Evolutionary conservation across 1,284 basidiomycete genomes (phyloP).

Genomic region (Thelephora terrestris): DNA sequence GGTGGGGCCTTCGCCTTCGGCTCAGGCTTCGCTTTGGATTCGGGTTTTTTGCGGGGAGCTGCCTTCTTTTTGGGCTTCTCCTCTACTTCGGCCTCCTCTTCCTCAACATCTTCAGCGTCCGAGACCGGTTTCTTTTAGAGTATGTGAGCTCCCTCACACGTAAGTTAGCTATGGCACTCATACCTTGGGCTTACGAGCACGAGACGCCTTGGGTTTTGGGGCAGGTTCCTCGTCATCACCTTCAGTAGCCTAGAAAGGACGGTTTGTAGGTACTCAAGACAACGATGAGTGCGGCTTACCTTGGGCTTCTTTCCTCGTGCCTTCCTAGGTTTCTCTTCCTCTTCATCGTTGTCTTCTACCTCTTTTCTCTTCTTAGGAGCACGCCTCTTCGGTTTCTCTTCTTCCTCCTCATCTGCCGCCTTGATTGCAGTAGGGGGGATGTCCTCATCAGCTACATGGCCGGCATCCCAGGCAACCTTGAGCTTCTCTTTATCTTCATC

Average conservation of each 20-base stretch:
- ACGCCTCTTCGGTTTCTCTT: conserved; percentile 13
- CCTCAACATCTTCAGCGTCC: conserved; percentile 14
- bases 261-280: conserved; percentile 4
- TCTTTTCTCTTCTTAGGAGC: conserved; percentile 26
- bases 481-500: conserved; percentile 60
- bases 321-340: conserved; percentile 28
- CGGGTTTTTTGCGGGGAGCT: conserved; percentile 21
- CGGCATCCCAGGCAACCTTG: conserved; percentile 59
- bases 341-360: conserved; percentile 22
- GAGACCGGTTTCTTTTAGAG: conserved; percentile 13
- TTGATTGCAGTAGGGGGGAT: conserved; percentile 65
- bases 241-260: conserved; percentile 26
- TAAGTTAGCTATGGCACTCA: not conserved
- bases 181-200: conserved; percentile 1
- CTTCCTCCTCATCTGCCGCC: conserved; percentile 18
- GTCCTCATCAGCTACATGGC: conserved; percentile 69
- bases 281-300: conserved; percentile 14
- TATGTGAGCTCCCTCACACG: too few relatives aligned
- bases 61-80: conserved; percentile 25
- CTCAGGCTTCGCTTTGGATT: conserved; percentile 18
- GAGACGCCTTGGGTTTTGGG: not conserved
- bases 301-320: conserved; percentile 24
- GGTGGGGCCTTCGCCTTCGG: conserved; percentile 23
- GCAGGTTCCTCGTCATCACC: conserved; percentile 7
- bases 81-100: conserved; percentile 31